These are phyloP conservation scores for Fusarium beomiforme DNA, from an alignment of 2,329 filamentous ascomycete species.

Conservation along the genomic window DNA sequence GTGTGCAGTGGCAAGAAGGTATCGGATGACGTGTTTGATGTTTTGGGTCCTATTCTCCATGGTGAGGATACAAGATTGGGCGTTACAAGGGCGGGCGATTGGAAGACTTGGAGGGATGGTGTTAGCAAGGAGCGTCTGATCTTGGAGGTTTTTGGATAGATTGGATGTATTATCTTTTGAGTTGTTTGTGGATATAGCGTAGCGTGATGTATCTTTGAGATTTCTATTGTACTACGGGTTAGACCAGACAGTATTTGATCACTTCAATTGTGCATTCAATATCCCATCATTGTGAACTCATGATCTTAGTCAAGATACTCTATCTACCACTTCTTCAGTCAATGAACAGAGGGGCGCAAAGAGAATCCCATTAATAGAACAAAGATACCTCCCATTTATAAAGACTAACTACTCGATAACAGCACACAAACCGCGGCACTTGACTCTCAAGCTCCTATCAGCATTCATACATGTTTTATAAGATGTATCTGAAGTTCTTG, in stretches of 20 bases:
- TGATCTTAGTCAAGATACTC: fast-evolving
- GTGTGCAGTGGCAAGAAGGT: conserved; percentile 16
- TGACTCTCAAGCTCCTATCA: fast-evolving
- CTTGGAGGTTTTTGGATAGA: conserved; percentile 5
- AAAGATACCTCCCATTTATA: fast-evolving
- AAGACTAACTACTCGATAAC: neutral
- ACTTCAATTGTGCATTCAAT: fast-evolving
- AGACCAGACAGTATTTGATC: fast-evolving
- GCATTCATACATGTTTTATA: neutral
- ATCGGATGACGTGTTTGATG: conserved; percentile 1
- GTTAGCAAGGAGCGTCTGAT: conserved; percentile 1
- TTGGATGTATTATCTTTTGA: fast-evolving
- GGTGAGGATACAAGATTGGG: neutral
- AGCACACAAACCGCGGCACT: too few species aligned
- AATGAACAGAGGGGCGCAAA: fast-evolving
- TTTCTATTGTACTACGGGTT: too few species aligned
- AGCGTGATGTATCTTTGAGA: too few species aligned
- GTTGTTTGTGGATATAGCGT: neutral
- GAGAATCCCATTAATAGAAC: neutral
- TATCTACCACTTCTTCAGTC: fast-evolving
- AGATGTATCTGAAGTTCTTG: conserved; percentile 5
- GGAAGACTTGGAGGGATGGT: neutral
- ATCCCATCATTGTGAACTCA: fast-evolving
- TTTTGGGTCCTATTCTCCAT: neutral
- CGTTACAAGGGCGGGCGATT: neutral